Conservation (phyloP, 179 eudicot genomes). For the Spinacia oleracea region DNA sequence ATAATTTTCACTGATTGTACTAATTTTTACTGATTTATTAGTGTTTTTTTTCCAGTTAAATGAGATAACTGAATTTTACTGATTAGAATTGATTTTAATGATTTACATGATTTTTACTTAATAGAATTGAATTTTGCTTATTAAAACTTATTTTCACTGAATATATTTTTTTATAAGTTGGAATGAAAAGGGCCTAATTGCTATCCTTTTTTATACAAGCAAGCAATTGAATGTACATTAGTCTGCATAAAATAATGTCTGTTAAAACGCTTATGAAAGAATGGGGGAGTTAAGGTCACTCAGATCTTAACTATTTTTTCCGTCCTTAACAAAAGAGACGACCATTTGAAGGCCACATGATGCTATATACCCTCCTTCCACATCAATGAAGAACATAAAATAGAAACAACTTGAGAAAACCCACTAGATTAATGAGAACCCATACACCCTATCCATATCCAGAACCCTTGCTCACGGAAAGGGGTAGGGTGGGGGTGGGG, state of each 20-base stretch:
- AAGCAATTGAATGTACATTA: background rate
- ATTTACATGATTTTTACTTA: too few relatives aligned
- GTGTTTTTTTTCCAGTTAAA: too few relatives aligned
- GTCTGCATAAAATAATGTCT: background rate
- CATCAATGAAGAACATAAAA: background rate
- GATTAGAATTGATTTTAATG: too few relatives aligned
- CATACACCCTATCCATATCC: background rate
- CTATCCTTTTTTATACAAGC: background rate
- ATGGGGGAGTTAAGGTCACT: background rate
- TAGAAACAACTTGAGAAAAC: background rate
- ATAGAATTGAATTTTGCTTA: too few relatives aligned
- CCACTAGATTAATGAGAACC: background rate
- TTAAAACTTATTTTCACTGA: too few relatives aligned
- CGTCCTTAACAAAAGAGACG: background rate
- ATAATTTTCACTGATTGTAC: too few relatives aligned
- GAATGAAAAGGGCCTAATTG: background rate
- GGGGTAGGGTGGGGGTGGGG: background rate
- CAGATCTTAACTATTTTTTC: background rate
- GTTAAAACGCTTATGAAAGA: background rate
- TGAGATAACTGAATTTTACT: too few relatives aligned
- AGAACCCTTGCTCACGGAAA: background rate
- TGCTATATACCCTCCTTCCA: background rate
- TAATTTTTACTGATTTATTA: too few relatives aligned
- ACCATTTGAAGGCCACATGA: background rate
- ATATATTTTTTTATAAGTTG: too few relatives aligned